A percentile compares a stretch with the other conserved stretches of the same genome.
These are phyloP conservation scores for Talaromyces sp. DNA, from an alignment of 2,329 filamentous ascomycete genomes.

Conservation along the genomic window DNA sequence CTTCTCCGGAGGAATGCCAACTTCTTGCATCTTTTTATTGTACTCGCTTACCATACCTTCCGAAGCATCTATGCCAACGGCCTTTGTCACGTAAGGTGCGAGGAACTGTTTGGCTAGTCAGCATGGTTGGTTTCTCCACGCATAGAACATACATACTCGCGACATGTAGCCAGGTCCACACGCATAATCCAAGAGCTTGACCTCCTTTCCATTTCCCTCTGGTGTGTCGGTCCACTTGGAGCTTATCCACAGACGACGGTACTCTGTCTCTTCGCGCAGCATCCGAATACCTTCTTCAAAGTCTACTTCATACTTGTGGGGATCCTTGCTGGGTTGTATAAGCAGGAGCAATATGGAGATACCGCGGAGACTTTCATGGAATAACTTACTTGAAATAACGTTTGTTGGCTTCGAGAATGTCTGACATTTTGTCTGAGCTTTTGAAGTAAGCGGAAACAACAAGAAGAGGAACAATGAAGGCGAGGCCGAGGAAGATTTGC, in stretches of 20 bases:
- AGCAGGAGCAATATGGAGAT: background rate
- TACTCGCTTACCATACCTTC: constrained; percentile 65
- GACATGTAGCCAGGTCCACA: constrained; percentile 67
- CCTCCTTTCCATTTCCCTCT: constrained; percentile 20
- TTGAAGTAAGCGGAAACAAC: background rate
- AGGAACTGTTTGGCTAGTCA: constrained; percentile 44
- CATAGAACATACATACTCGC: constrained; percentile 42
- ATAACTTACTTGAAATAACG: constrained; percentile 36
- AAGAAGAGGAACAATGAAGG: background rate
- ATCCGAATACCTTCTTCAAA: constrained; percentile 50
- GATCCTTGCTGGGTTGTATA: constrained; percentile 40
- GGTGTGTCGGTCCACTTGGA: constrained; percentile 45
- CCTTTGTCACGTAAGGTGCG: constrained; percentile 57
- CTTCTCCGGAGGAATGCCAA: constrained; percentile 45
- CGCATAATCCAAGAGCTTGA: constrained; percentile 67
- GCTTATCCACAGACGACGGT: constrained; percentile 56
- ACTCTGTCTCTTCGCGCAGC: constrained; percentile 52
- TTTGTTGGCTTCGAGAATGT: constrained; percentile 33
- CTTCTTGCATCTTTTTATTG: constrained; percentile 54
- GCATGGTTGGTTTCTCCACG: background rate
- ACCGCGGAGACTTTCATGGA: constrained; percentile 9
- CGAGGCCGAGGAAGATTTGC: background rate
- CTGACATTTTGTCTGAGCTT: constrained; percentile 20
- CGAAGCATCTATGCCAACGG: constrained; percentile 65
- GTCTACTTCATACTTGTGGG: constrained; percentile 52